These are phyloP conservation scores for Aaosphaeria pasadenensis DNA, from an alignment of 2,329 filamentous ascomycete species.

Conservation along the genomic window DNA sequence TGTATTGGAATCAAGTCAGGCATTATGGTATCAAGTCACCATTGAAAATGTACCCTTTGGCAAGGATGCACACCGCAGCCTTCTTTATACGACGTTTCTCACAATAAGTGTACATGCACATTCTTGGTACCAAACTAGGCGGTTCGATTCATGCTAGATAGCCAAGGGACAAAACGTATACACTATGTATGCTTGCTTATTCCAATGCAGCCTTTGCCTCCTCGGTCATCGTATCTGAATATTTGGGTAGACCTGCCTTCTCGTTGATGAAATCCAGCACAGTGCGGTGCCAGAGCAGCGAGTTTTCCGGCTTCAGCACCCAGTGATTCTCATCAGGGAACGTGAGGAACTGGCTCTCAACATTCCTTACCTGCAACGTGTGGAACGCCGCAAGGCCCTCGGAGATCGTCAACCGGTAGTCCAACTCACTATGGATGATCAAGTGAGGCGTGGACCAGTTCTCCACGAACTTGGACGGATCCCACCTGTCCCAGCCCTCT, in stretches of 20 bases:
- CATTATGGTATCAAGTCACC: too few species aligned
- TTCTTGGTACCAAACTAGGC: too few species aligned
- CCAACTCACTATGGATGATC: slow-evolving; percentile 84
- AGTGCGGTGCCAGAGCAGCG: slow-evolving; percentile 82
- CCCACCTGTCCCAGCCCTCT: slow-evolving; percentile 55
- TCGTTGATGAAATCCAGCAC: slow-evolving; percentile 75
- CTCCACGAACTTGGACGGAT: slow-evolving; percentile 53
- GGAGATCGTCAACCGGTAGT: slow-evolving; percentile 81
- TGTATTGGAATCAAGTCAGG: too few species aligned
- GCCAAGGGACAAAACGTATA: too few species aligned
- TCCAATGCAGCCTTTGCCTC: background rate
- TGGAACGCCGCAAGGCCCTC: slow-evolving; percentile 87
- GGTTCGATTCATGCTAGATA: too few species aligned
- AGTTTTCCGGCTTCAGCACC: slow-evolving; percentile 91
- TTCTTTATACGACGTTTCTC: too few species aligned
- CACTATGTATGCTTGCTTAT: too few species aligned
- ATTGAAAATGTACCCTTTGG: too few species aligned
- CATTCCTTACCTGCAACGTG: slow-evolving; percentile 69
- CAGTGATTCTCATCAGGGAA: slow-evolving; percentile 81
- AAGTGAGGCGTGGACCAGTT: slow-evolving; percentile 87
- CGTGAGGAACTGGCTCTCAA: slow-evolving; percentile 74
- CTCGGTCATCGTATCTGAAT: slow-evolving; percentile 23
- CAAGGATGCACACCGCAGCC: too few species aligned
- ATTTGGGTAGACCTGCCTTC: slow-evolving; percentile 52
- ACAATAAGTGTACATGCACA: too few species aligned